A percentile compares a stretch with the other conserved stretches of the same genome.
These are phyloP conservation scores for Cladophialophora yegresii DNA, from an alignment of 2,329 filamentous ascomycete genomes.

Conservation along the genomic window DNA sequence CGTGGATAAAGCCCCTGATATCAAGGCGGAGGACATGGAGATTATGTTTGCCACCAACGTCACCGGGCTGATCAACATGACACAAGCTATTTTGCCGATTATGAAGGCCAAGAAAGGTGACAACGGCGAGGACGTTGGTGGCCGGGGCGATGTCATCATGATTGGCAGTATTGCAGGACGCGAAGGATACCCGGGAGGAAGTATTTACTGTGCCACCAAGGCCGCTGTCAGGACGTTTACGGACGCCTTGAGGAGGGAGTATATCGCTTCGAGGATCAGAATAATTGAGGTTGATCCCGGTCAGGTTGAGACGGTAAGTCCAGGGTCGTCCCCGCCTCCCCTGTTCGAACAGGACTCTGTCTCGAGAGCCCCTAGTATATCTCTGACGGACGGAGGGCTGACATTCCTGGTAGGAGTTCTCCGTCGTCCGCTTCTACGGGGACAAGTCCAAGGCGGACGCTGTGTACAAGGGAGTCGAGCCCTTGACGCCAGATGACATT, in stretches of 20 bases:
- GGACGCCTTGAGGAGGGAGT: slow-evolving; percentile 77
- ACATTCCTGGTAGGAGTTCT: slow-evolving; percentile 64
- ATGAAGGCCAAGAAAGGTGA: slow-evolving; percentile 62
- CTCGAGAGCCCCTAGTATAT: neutral
- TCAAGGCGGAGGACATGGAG: slow-evolving; percentile 77
- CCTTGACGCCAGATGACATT: slow-evolving; percentile 85
- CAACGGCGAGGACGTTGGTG: slow-evolving; percentile 57
- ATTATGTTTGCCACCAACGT: slow-evolving; percentile 93
- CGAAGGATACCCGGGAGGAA: slow-evolving; percentile 79
- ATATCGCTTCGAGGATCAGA: slow-evolving; percentile 76
- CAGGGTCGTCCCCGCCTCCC: neutral
- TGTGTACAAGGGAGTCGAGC: slow-evolving; percentile 72
- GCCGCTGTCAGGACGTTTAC: slow-evolving; percentile 84
- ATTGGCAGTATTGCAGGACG: slow-evolving; percentile 89
- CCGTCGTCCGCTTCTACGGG: slow-evolving; percentile 81
- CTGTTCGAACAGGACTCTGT: neutral
- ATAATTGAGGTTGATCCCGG: slow-evolving; percentile 89
- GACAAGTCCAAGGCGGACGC: slow-evolving; percentile 88
- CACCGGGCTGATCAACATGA: slow-evolving; percentile 93
- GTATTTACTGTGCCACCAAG: slow-evolving; percentile 93
- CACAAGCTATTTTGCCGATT: slow-evolving; percentile 81
- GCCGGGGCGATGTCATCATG: slow-evolving; percentile 91
- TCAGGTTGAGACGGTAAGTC: slow-evolving; percentile 73
- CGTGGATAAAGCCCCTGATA: slow-evolving; percentile 80
- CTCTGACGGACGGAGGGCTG: neutral